Base-by-base conservation (phyloP, 768 basidiomycete species). In the Lentinula guzmanii region DNA sequence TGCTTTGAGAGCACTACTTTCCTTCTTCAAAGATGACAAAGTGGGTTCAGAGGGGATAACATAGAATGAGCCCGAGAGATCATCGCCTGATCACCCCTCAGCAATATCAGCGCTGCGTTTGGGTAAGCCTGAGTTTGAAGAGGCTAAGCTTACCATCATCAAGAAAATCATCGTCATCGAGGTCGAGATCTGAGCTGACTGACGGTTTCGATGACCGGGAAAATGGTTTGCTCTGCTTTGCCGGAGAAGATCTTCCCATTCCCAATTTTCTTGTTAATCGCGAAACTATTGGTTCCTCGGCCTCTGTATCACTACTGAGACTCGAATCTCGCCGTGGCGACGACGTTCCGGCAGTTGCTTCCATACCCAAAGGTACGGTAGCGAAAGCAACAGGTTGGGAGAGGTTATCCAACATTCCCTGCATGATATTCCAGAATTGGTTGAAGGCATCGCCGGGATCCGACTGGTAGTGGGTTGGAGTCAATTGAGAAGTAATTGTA, bases 371-470 rank as follows among this genome's bases (percentile, higher is more conserved):
- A 15, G 93, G 91, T 13, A 87, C 86, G 6, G 89, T 91, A 4
- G 91, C 85, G 68, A 94, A 94, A 15, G 92, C 92, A 8, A 90
- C 85, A 4, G 89, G 88, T 66, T 91, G 90, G 4, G 90, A 88
- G n/a, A 94, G 79, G 66, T 91, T 89, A 66, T 93, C 90, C 51
- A 93, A 72, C 84, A 92, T 87, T 43, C 86, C 90, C 72, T 93
- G 90, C 78, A 93, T 88, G 53, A 90, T 89, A 65, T 82, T 86
- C 92, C 92, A 94, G 68, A 93, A 94, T 66, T 91, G 83, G 68
- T 92, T 91, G 76, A 94, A 94, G 4, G 90, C 86, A 68, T 94
- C 92, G 4, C 88, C 85, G 2, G 91, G 87, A 68, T 94, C 92
- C 62, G 86, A 86, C 89, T 89, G 63, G 8, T 28, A 28, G 3